These are phyloP conservation scores for Saccharomycopsis phalli DNA, from an alignment of 1,139 yeast species.

Conservation along the genomic window DNA sequence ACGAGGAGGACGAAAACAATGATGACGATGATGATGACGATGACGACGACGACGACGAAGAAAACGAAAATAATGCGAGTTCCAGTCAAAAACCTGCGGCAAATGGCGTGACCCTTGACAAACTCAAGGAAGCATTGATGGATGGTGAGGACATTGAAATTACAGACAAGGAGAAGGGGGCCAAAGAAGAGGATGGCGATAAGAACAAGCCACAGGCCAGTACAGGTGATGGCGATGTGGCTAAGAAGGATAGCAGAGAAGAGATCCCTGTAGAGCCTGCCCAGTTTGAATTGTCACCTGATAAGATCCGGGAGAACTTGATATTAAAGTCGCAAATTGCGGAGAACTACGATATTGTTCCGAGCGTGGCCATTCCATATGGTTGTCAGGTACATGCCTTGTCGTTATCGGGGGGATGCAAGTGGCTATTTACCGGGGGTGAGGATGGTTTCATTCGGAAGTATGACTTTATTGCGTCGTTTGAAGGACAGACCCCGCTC, in stretches of 20 bases:
- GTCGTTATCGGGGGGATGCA: conserved; percentile 73
- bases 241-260: neutral
- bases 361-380: conserved; percentile 68
- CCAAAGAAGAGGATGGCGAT: conserved; percentile 1
- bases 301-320: conserved; percentile 33
- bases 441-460: conserved; percentile 91
- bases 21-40: conserved; percentile 12
- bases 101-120: conserved; percentile 1
- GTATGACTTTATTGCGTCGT: conserved; percentile 76
- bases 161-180: neutral
- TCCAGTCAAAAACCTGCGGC: conserved; percentile 9
- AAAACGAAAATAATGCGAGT: conserved; percentile 9
- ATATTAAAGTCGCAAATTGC: conserved; percentile 38
- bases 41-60: conserved; percentile 15
- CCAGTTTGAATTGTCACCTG: conserved; percentile 20
- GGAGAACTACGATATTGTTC: conserved; percentile 47
- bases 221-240: neutral
- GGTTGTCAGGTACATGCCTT: conserved; percentile 65
- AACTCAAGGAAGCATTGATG: neutral
- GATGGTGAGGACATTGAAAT: conserved; percentile 4
- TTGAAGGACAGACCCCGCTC: conserved; percentile 82
- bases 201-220: neutral
- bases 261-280: neutral
- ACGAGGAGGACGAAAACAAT: conserved; percentile 11
- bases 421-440: conserved; percentile 91